Conservation (phyloP, 176 grass and related monocot species). For the Ensete ventricosum region DNA sequence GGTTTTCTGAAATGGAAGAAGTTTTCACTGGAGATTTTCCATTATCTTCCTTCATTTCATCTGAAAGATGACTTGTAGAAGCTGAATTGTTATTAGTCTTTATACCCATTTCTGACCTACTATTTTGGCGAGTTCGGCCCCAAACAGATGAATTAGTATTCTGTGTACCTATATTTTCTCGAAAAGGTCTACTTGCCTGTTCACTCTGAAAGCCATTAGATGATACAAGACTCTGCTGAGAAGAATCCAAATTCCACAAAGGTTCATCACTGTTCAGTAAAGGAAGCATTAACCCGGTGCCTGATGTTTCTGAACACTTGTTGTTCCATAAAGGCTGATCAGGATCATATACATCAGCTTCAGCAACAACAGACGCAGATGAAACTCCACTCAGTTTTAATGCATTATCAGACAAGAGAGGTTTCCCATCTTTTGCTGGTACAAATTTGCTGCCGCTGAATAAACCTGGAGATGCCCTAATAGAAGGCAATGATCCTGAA, state of each 20-base stretch:
- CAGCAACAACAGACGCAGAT: conserved; percentile 35
- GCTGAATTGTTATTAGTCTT: conserved; percentile 25
- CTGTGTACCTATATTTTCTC: conserved; percentile 28
- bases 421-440: conserved; percentile 49
- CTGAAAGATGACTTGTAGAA: conserved; percentile 29
- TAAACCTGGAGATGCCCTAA: conserved; percentile 31
- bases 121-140: conserved; percentile 54
- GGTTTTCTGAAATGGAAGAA: conserved; percentile 28
- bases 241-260: conserved; percentile 45
- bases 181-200: conserved; percentile 25
- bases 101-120: conserved; percentile 29
- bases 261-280: conserved; percentile 31
- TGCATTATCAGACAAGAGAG: conserved; percentile 41
- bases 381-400: conserved; percentile 47
- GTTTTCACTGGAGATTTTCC: conserved; percentile 14
- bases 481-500: conserved; percentile 12
- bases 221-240: background rate
- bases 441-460: conserved; percentile 33
- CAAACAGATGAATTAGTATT: conserved; percentile 63
- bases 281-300: conserved; percentile 23
- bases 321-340: conserved; percentile 97
- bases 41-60: conserved; percentile 32
- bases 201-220: conserved; percentile 1
- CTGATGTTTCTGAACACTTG: conserved; percentile 44
- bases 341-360: conserved; percentile 96